Conservation (phyloP, 2,329 filamentous ascomycete genomes). For the Gnomoniopsis sp. region DNA sequence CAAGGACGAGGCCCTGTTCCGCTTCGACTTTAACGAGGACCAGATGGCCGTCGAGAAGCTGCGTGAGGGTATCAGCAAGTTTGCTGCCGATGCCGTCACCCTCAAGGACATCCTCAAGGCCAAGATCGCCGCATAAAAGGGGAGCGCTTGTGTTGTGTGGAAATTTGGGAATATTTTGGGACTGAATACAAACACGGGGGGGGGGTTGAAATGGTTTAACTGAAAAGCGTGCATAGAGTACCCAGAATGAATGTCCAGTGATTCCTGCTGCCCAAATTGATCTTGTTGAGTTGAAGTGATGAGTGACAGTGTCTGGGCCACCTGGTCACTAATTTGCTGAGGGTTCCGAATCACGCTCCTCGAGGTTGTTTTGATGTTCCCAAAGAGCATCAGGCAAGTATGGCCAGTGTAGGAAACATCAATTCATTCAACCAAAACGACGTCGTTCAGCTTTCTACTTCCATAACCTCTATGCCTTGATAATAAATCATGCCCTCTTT, state of each 20-base stretch:
- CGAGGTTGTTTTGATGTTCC: no score
- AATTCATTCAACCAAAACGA: no score
- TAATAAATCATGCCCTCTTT: no score
- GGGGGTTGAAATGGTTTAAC: not conserved
- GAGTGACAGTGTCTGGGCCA: no score
- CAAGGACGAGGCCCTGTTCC: constrained; percentile 84
- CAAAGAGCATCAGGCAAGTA: no score
- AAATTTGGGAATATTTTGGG: no score
- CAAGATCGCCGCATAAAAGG: constrained; percentile 63
- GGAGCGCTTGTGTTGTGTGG: not conserved
- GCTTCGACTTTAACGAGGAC: constrained; percentile 99
- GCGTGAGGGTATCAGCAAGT: constrained; percentile 98
- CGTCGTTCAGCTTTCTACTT: no score
- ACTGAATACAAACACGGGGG: not conserved
- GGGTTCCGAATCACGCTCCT: no score
- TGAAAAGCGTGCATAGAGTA: constrained; percentile 6
- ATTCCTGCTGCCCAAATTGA: not conserved
- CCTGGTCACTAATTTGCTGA: no score
- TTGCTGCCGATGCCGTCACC: constrained; percentile 90
- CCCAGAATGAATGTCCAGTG: not conserved
- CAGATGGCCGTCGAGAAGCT: constrained; percentile 99
- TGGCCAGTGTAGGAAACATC: no score
- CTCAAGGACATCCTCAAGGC: constrained; percentile 88
- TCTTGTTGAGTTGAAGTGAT: not conserved
- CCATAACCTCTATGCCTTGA: no score